Evolutionary conservation across 768 basidiomycete genomes (phyloP).

Genomic region (Boletus patriciae): DNA sequence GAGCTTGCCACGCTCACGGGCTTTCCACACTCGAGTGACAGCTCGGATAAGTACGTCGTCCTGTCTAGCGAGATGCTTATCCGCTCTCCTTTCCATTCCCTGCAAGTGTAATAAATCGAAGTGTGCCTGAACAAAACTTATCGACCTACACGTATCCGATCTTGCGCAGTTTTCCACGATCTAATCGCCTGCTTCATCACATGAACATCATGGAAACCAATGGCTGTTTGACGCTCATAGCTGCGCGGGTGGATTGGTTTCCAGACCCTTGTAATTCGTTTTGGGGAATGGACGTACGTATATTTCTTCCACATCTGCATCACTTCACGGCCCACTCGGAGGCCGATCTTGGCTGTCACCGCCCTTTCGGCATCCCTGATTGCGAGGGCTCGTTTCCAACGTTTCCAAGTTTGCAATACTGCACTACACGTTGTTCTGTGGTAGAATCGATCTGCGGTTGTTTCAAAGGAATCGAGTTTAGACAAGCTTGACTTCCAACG

Average conservation of each 20-base stretch:
- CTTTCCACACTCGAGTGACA: slow-evolving; percentile 64
- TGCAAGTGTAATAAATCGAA: slow-evolving; percentile 33
- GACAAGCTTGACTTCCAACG: slow-evolving; percentile 54
- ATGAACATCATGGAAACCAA: slow-evolving; percentile 40
- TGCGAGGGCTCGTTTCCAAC: slow-evolving; percentile 53
- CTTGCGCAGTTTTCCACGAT: slow-evolving; percentile 56
- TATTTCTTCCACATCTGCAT: slow-evolving; percentile 59
- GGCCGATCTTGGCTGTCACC: slow-evolving; percentile 44
- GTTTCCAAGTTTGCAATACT: slow-evolving; percentile 49
- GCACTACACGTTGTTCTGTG: slow-evolving; percentile 38
- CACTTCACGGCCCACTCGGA: slow-evolving; percentile 48
- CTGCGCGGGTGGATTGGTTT: slow-evolving; percentile 34
- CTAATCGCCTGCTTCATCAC: slow-evolving; percentile 48
- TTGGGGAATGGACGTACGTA: slow-evolving; percentile 42
- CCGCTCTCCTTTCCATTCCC: slow-evolving; percentile 56
- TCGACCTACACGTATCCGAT: slow-evolving; percentile 49
- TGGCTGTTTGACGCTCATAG: slow-evolving; percentile 43
- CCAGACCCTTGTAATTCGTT: background rate
- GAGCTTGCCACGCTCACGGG: slow-evolving; percentile 59
- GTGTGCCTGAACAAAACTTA: background rate
- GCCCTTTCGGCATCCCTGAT: slow-evolving; percentile 46
- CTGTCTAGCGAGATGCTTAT: slow-evolving; percentile 55
- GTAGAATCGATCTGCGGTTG: slow-evolving; percentile 50
- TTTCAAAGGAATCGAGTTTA: slow-evolving; percentile 45
- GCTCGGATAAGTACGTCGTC: slow-evolving; percentile 60